Base-by-base conservation (phyloP, 176 grass and related monocot genomes). In the Lolium perenne region DNA sequence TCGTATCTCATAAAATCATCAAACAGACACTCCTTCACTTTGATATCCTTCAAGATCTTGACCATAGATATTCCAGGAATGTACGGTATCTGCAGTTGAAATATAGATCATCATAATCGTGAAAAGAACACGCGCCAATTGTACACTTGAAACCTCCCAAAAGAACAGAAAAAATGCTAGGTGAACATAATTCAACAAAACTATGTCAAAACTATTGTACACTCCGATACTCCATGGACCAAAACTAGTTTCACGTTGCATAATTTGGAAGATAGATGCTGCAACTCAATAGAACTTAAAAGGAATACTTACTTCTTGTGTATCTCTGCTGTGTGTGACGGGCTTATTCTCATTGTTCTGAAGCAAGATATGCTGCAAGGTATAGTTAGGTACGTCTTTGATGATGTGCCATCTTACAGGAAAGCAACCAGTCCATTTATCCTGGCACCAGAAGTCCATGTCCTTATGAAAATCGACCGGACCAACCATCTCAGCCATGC, bases 371-470 rank as follows among this genome's bases (percentile, higher is more conserved):
- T 95, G 94, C 50, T 94, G 90, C 83, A 98, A 80, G 59, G 55
- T 88, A 85, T 81, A 63, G 71, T 95, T 98, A 23, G 92, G 86
- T 51, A 95, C 80, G 84, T 98, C 97, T 88, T 98, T 98, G 58
- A 98, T 55, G 7, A 98, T 98, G 77, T 94, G 97, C 97, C 97
- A 98, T 87, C 89, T 98, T 47, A 98, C 91, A 82, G 83, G 89
- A 85, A 98, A 98, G 80, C 91, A 92, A 47, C 95, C 95, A 4
- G 85, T 89, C 95, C 97, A 98, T 84, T 98, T 98, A 89, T 98
- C 94, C 76, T 95, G 94, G 87, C 87, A 94, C 97, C 94, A 99
- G 68, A 99, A 89, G 77, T 99, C 94, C 96, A 98, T 94, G 82
- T 90, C 89, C 76, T 89, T 96, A 15, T 94, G 86, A 73, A 98